phyloP scores from a whole-genome alignment of 108 stramenopile species.

The Epipyxis sp. region DNA sequence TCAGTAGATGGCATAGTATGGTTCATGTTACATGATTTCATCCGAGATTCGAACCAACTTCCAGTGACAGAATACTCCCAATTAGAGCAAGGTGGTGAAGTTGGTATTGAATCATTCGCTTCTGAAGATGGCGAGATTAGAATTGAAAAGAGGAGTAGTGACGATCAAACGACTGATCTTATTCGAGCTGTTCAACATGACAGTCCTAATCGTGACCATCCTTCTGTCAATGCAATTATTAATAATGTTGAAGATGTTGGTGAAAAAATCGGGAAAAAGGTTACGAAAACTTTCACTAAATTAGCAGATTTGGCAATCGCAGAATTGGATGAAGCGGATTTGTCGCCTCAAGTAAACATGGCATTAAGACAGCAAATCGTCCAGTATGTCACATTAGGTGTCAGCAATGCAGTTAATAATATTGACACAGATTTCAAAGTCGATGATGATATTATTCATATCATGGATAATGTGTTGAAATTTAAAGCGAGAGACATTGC shows the following conservation, averaged over 20 bases:
- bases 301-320: slow-evolving; percentile 27
- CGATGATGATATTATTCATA: neutral
- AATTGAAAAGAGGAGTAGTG: neutral
- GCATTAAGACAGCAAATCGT: slow-evolving; percentile 20
- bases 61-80: no score
- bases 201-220: neutral
- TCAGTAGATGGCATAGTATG: slow-evolving; percentile 22
- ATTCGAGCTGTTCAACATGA: neutral
- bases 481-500: neutral
- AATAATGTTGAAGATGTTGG: neutral
- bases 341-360: slow-evolving; percentile 25
- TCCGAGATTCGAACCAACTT: neutral
- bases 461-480: slow-evolving; percentile 17
- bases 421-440: neutral
- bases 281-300: slow-evolving; percentile 16
- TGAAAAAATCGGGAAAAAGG: neutral
- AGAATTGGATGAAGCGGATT: slow-evolving; percentile 30
- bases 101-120: neutral
- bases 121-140: neutral
- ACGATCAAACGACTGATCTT: neutral
- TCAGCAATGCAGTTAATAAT: neutral
- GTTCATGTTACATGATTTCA: slow-evolving; percentile 21
- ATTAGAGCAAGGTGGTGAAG: neutral
- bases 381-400: slow-evolving; percentile 28
- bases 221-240: no score